Evolutionary conservation across 2,329 filamentous ascomycete species (phyloP).

Genomic region (Sarocladium brachiariae): DNA sequence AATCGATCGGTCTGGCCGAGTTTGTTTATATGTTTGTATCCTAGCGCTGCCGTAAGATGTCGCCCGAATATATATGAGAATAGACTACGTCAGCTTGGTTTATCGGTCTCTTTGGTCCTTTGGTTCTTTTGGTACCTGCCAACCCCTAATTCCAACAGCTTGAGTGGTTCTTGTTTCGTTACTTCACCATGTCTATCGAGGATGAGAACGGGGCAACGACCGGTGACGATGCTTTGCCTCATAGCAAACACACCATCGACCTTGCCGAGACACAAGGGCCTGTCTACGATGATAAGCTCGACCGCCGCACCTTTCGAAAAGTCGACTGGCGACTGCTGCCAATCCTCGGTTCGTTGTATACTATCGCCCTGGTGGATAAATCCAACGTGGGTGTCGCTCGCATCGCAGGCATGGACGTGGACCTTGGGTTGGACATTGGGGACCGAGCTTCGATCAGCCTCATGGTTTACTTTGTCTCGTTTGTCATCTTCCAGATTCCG

Average conservation of each 20-base stretch:
- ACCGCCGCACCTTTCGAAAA: conserved; percentile 17
- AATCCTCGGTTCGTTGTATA: conserved; percentile 22
- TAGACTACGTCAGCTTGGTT: too few relatives aligned
- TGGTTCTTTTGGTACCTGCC: too few relatives aligned
- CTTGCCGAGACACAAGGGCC: neutral
- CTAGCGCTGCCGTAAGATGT: too few relatives aligned
- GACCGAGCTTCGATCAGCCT: conserved; percentile 23
- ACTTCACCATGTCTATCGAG: neutral
- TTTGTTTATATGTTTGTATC: too few relatives aligned
- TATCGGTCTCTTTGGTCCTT: too few relatives aligned
- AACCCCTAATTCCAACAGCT: too few relatives aligned
- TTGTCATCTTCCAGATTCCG: conserved; percentile 33
- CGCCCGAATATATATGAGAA: too few relatives aligned
- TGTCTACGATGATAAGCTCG: neutral
- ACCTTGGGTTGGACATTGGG: conserved; percentile 27
- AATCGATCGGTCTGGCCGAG: too few relatives aligned
- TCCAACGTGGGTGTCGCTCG: conserved; percentile 26
- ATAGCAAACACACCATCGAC: neutral
- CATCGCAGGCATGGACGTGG: conserved; percentile 25
- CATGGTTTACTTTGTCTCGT: conserved; percentile 27
- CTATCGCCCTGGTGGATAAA: conserved; percentile 22
- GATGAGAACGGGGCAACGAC: neutral
- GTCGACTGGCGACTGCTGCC: conserved; percentile 28
- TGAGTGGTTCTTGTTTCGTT: too few relatives aligned
- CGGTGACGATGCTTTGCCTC: neutral